A percentile compares a stretch with the other conserved stretches of the same genome.
Conservation (phyloP, 2,329 filamentous ascomycete species). For the Trichoderma citrinoviride region DNA sequence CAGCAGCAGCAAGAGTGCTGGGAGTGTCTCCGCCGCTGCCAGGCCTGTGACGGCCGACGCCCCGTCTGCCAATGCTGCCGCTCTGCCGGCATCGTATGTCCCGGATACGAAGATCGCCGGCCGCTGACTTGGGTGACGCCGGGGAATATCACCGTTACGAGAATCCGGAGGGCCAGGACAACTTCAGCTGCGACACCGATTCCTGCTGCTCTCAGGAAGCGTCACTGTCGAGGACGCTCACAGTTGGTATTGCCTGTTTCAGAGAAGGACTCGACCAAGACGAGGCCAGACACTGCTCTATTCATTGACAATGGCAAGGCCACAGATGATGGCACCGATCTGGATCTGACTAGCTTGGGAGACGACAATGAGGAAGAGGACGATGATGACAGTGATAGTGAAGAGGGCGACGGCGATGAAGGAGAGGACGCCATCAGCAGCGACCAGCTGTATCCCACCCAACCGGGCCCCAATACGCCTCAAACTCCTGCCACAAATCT, state of each 20-base stretch:
- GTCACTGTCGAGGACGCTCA: background rate
- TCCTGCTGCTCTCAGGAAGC: background rate
- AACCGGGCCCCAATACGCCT: background rate
- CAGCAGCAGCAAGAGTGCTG: constrained; percentile 34
- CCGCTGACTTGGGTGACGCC: constrained; percentile 41
- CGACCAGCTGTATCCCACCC: no score
- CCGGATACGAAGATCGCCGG: constrained; percentile 40
- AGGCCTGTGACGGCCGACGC: constrained; percentile 39
- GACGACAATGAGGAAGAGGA: background rate
- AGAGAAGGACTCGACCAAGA: background rate
- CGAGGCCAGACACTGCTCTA: no score
- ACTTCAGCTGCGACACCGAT: background rate
- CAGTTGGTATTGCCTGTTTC: background rate
- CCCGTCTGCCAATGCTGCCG: constrained; percentile 40
- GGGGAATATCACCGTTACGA: constrained; percentile 32
- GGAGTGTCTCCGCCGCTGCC: constrained; percentile 40
- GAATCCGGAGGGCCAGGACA: background rate
- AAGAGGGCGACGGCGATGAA: background rate
- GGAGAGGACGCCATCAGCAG: background rate
- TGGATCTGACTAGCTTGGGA: background rate
- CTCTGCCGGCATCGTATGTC: constrained; percentile 35
- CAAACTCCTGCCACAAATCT: background rate
- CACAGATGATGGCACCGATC: background rate
- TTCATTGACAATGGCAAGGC: background rate
- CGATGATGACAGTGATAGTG: no score